A percentile compares a stretch with the other conserved stretches of the same genome.
These are phyloP conservation scores for Boeremia exigua DNA, from an alignment of 2,329 filamentous ascomycete species.

Conservation along the genomic window DNA sequence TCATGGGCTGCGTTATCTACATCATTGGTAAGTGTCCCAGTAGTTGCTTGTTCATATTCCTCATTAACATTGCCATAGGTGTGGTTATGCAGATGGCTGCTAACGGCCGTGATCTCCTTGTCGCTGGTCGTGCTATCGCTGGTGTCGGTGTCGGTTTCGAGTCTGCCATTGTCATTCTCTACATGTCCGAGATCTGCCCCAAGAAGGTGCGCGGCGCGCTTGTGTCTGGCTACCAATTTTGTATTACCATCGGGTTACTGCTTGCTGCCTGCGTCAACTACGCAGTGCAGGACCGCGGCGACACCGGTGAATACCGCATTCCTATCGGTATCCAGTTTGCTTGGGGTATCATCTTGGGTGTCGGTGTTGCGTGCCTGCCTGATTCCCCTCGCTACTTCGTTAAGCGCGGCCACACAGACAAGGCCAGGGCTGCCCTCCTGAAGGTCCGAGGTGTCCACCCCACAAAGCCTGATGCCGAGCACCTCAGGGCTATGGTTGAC, in stretches of 20 bases:
- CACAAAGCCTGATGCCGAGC: conserved; percentile 7
- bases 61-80: conserved; percentile 21
- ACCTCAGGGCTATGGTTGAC: conserved; percentile 43
- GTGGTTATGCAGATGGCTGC: conserved; percentile 18
- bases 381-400: conserved; percentile 36
- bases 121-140: conserved; percentile 38
- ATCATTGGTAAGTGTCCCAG: conserved; percentile 31
- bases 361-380: conserved; percentile 42
- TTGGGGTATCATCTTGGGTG: conserved; percentile 70
- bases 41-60: not conserved
- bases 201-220: conserved; percentile 74
- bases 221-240: conserved; percentile 70
- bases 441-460: conserved; percentile 59
- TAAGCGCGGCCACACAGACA: conserved; percentile 64
- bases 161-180: conserved; percentile 60
- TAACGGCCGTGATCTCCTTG: conserved; percentile 15
- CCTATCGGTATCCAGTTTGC: conserved; percentile 74
- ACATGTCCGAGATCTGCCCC: conserved; percentile 72
- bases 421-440: conserved; percentile 66
- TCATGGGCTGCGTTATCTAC: conserved; percentile 30
- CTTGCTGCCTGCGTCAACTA: conserved; percentile 70
- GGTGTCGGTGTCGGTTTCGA: conserved; percentile 41
- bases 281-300: conserved; percentile 59
- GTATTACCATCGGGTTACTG: conserved; percentile 71
- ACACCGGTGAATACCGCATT: conserved; percentile 71